Evolutionary conservation across 2,329 filamentous ascomycete species (phyloP), one percentile per base, ranked within the genome.

Genomic region (Cryphonectria japonica): DNA sequence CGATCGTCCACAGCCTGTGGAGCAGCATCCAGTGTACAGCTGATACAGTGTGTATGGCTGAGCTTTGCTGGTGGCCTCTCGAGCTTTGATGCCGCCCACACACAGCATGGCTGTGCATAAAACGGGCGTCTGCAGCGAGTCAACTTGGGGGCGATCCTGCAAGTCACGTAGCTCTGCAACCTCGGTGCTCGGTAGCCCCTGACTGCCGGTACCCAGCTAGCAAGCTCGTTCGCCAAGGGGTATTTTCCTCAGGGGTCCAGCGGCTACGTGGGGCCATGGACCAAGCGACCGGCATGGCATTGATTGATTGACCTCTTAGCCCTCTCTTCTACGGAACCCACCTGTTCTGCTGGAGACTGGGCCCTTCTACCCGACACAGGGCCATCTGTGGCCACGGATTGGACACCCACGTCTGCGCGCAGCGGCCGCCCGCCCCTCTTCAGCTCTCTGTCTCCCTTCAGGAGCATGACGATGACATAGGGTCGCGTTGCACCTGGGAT

Each of bases 81-180:
- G 46, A 11, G 9, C 9, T 39, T 9, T 52, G 46, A 8, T n/a
- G 22, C 46, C 46, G 46, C 46, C 46, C 19, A 19, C 50, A 8
- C 22, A 9, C 22, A 54, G 65, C 65, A 41, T 34, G 66, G 54
- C 34, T 52, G 66, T 71, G 69, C 59, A 9, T 37, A 37, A 64
- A 60, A 60, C 41, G 26, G 32, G 16, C 50, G 29, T 29, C 57
- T 26, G 54, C 34, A 26, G 32, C 57, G 54, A 46, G 52, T 59
- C 66, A 46, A 67, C 11, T 39, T 34, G 3, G 37, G 39, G 46
- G n/a, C 61, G 61, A 66, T 50, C 43, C 43, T n/a, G 26, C 54
- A 67, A 50, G 41, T 41, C 52, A 67, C 46, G 32, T 63, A 52
- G 32, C 59, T 61, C 41, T 68, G 60, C 41, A 43, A 63, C 59